phyloP scores from a whole-genome alignment of 345 rosid genomes.

The Iberis pinnata region DNA sequence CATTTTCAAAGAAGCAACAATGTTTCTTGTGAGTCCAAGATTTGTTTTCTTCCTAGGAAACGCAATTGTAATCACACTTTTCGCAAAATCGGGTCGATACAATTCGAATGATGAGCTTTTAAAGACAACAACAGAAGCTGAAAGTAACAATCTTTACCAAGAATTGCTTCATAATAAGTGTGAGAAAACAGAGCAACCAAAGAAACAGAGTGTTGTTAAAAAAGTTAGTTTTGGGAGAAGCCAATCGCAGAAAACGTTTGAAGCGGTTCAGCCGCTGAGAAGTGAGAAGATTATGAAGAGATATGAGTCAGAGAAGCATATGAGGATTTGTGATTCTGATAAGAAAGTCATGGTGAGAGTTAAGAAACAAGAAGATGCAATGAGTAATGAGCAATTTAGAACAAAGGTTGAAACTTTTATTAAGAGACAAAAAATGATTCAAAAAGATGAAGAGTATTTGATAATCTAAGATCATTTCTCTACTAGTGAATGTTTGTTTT shows the following conservation, averaged over 20 bases:
- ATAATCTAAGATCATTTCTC: constrained; percentile 17
- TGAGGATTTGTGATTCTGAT: constrained; percentile 25
- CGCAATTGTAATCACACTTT: constrained; percentile 60
- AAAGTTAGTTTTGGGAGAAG: constrained; percentile 39
- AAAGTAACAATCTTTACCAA: constrained; percentile 36
- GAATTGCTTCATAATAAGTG: constrained; percentile 44
- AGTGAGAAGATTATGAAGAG: constrained; percentile 36
- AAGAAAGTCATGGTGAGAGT: constrained; percentile 24
- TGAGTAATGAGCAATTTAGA: constrained; percentile 77
- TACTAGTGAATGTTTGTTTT: not conserved
- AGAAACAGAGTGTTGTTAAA: constrained; percentile 12
- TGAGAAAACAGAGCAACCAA: constrained; percentile 24
- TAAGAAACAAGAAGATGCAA: constrained; percentile 40
- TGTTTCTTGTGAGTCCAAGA: constrained; percentile 49
- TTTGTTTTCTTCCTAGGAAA: constrained; percentile 80
- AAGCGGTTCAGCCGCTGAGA: constrained; percentile 19
- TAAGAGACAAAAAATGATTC: constrained; percentile 65
- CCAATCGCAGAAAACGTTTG: constrained; percentile 45
- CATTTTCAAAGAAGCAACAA: constrained; percentile 45
- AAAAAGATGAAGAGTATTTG: constrained; percentile 53
- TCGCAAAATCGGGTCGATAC: constrained; percentile 56
- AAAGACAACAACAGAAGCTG: constrained; percentile 19
- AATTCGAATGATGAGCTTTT: constrained; percentile 34
- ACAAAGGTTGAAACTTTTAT: constrained; percentile 62
- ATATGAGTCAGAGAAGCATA: constrained; percentile 39